A percentile compares a stretch with the other conserved stretches of the same genome.
Conservation (phyloP, 805 yeast species). For the Tetrapisispora taiwanensis region DNA sequence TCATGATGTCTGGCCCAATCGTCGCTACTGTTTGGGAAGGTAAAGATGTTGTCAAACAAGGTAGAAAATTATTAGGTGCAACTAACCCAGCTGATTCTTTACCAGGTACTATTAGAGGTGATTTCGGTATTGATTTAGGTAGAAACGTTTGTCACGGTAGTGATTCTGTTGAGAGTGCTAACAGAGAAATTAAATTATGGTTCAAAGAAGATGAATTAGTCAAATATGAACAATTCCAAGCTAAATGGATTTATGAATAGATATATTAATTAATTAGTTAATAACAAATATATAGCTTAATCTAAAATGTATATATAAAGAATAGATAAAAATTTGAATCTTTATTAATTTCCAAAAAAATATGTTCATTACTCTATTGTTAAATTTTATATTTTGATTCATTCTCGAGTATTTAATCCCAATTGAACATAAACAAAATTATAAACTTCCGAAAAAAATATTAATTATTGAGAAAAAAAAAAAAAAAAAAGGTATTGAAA, state of each 20-base stretch:
- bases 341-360: too few species aligned
- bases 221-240: conserved; percentile 77
- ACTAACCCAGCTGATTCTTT: conserved; percentile 96
- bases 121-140: conserved; percentile 96
- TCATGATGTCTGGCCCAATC: conserved; percentile 98
- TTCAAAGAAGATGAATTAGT: conserved; percentile 95
- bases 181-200: conserved; percentile 94
- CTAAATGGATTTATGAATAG: conserved; percentile 93
- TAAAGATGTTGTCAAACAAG: conserved; percentile 97
- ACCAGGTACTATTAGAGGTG: conserved; percentile 99
- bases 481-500: too few species aligned
- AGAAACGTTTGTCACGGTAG: conserved; percentile 99
- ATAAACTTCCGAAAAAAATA: too few species aligned
- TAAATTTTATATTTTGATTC: too few species aligned
- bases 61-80: conserved; percentile 96
- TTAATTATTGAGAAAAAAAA: too few species aligned
- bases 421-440: too few species aligned
- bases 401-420: too few species aligned
- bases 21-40: conserved; percentile 99
- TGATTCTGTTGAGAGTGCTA: conserved; percentile 96
- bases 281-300: neutral
- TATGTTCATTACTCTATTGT: too few species aligned
- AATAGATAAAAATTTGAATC: neutral
- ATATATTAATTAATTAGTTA: neutral
- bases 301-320: neutral